A percentile compares a stretch with the other conserved stretches of the same genome.
These are phyloP conservation scores for Xylariaceae sp. DNA, from an alignment of 2,329 filamentous ascomycete species.

Conservation along the genomic window DNA sequence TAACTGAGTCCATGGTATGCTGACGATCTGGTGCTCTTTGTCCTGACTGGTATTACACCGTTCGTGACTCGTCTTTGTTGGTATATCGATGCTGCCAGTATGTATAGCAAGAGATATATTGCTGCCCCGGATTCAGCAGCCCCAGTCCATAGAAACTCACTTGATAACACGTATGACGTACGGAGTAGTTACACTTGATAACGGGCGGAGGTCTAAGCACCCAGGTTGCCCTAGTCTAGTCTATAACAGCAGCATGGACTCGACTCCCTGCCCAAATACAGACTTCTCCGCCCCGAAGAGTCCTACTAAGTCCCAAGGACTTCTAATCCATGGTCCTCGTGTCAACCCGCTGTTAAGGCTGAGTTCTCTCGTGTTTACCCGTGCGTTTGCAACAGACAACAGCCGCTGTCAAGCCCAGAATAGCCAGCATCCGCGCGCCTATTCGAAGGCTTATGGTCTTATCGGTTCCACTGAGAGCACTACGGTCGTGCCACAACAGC, in stretches of 20 bases:
- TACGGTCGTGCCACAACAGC: conserved; percentile 16
- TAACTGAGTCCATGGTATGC: too few species aligned
- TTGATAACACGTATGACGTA: neutral
- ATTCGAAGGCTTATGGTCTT: conserved; percentile 15
- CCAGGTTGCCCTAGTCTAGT: neutral
- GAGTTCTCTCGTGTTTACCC: neutral
- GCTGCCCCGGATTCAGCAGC: neutral
- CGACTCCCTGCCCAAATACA: neutral
- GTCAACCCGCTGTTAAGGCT: neutral
- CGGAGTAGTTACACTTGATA: neutral
- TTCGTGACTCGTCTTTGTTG: too few species aligned
- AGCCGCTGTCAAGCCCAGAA: conserved; percentile 6
- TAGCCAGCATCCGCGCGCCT: conserved; percentile 26
- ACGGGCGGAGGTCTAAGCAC: neutral
- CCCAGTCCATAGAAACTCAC: neutral
- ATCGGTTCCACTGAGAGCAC: conserved; percentile 20
- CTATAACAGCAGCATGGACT: too few species aligned
- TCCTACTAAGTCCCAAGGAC: neutral
- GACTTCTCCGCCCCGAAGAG: neutral
- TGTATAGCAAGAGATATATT: neutral
- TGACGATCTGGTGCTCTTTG: too few species aligned
- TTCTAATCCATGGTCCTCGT: neutral
- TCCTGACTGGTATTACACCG: too few species aligned
- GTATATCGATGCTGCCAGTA: too few species aligned
- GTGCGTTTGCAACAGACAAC: neutral